These are phyloP conservation scores for Umbelopsis sp. DNA, from an alignment of 192 early-diverging fungal species.

Conservation along the genomic window DNA sequence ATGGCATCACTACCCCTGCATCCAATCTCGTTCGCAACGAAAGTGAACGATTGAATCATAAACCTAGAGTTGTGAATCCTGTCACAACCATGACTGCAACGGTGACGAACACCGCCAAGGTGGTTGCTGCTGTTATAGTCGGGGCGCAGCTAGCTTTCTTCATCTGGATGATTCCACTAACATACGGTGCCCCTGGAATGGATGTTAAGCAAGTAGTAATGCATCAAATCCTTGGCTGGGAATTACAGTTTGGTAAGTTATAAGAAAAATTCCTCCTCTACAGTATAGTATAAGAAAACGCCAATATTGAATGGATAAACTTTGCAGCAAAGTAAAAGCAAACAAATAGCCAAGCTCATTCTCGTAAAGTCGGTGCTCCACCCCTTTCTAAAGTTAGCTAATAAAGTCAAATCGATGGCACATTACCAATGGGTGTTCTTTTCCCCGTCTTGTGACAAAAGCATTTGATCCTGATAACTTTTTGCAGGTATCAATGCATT, in stretches of 20 bases:
- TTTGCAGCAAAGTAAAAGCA: conserved; percentile 11
- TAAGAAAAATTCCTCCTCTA: neutral
- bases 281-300: no score
- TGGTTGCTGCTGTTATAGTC: conserved; percentile 46
- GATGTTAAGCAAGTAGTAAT: conserved; percentile 58
- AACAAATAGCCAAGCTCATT: no score
- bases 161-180: conserved; percentile 81
- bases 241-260: conserved; percentile 74
- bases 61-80: conserved; percentile 30
- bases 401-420: no score
- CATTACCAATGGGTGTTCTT: no score
- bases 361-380: no score
- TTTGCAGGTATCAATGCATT: no score
- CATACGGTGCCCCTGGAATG: conserved; percentile 79
- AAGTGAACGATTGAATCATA: conserved; percentile 26
- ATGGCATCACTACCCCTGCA: conserved; percentile 55
- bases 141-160: conserved; percentile 63
- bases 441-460: no score
- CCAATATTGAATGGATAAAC: neutral
- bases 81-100: conserved; percentile 27
- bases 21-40: conserved; percentile 39
- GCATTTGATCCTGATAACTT: no score
- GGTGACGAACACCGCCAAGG: conserved; percentile 37
- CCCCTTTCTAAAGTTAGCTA: no score
- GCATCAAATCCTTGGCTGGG: conserved; percentile 84